Percentiles rank a stretch among this genome's conserved stretches.
Evolutionary conservation across 768 basidiomycete genomes (phyloP).

Genomic region (Boletus sensibilis): DNA sequence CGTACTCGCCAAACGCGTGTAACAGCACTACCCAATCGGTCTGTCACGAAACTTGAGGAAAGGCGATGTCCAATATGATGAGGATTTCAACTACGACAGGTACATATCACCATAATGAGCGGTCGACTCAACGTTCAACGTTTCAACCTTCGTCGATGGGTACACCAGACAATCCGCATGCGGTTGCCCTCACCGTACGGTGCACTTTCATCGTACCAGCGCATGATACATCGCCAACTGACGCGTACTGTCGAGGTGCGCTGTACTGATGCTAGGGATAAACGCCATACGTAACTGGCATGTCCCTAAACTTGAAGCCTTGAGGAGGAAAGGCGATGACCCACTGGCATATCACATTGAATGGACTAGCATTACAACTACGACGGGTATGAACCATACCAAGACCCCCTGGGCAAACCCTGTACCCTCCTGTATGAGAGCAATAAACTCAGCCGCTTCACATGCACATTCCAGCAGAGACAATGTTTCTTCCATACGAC

Average conservation of each 20-base stretch:
- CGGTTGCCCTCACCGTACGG: background rate
- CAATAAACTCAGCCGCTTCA: no score
- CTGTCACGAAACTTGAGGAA: background rate
- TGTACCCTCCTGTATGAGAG: background rate
- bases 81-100: background rate
- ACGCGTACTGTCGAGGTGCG: no score
- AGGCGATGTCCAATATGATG: background rate
- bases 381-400: background rate
- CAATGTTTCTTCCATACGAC: background rate
- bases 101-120: background rate
- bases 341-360: background rate
- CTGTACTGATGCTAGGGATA: background rate
- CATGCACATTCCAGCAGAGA: background rate
- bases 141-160: background rate
- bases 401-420: background rate
- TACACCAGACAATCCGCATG: background rate
- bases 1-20: background rate
- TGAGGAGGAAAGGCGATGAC: background rate
- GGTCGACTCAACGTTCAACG: background rate
- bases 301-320: background rate
- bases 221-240: background rate
- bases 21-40: background rate
- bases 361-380: background rate
- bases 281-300: background rate
- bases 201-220: background rate